Conservation (phyloP, 2,329 filamentous ascomycete genomes). For the Talaromyces funiculosus region DNA sequence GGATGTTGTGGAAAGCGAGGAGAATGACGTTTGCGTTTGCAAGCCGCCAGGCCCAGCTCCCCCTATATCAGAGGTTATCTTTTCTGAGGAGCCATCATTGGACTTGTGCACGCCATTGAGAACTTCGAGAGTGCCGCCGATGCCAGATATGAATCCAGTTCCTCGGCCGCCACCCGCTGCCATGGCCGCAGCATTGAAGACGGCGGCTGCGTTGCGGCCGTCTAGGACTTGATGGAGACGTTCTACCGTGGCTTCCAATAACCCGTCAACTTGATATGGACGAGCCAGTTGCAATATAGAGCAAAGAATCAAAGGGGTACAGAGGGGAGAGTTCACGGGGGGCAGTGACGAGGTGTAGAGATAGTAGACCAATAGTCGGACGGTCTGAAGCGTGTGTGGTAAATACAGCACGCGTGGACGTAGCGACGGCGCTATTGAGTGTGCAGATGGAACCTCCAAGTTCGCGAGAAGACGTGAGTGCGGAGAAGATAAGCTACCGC, state of each 20-base stretch:
- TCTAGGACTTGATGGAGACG: constrained; percentile 84
- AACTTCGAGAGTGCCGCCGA: constrained; percentile 40
- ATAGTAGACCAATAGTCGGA: constrained; percentile 86
- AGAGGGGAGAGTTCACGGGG: constrained; percentile 66
- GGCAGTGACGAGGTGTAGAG: constrained; percentile 90
- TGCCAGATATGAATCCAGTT: constrained; percentile 61
- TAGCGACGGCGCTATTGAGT: constrained; percentile 51
- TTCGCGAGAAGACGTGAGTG: constrained; percentile 33
- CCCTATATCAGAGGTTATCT: neutral
- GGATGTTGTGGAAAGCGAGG: constrained; percentile 23
- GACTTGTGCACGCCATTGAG: constrained; percentile 33
- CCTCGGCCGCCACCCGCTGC: constrained; percentile 87
- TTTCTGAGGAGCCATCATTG: constrained; percentile 15
- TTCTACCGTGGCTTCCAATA: constrained; percentile 88
- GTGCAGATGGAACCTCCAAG: constrained; percentile 50
- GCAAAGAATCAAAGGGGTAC: constrained; percentile 91
- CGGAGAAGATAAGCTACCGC: constrained; percentile 22
- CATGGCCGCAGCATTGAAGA: constrained; percentile 98
- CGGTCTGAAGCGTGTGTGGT: constrained; percentile 82
- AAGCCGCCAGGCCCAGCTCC: constrained; percentile 14
- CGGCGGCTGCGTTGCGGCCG: constrained; percentile 87
- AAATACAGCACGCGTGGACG: constrained; percentile 85
- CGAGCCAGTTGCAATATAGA: constrained; percentile 88
- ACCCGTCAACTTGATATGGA: constrained; percentile 86
- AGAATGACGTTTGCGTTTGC: constrained; percentile 19